Percentiles rank a stretch among this genome's conserved stretches.
Conservation (phyloP, 2,329 filamentous ascomycete species). For the Cladosporium sp. region DNA sequence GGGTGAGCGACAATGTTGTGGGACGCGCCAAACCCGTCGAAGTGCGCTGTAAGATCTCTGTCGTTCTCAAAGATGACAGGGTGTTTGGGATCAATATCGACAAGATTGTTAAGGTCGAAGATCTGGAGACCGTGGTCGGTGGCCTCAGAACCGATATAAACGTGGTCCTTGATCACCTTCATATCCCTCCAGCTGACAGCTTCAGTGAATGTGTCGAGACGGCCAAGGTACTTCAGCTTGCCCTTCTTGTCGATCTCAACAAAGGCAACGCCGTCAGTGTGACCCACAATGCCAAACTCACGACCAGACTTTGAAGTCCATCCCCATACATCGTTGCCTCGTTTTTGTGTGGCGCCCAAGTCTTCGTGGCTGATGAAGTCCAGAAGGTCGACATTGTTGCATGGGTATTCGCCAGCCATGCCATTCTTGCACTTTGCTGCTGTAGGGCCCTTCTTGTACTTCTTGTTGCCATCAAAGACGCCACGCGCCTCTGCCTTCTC, state of each 20-base stretch:
- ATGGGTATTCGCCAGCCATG: constrained; percentile 32
- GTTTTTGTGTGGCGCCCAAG: constrained; percentile 31
- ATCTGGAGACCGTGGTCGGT: constrained; percentile 47
- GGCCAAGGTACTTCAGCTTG: constrained; percentile 46
- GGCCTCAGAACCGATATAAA: constrained; percentile 40
- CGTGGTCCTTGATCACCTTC: constrained; percentile 37
- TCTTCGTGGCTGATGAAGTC: constrained; percentile 39
- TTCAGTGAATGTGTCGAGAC: constrained; percentile 41
- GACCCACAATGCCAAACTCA: constrained; percentile 46
- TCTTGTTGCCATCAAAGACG: constrained; percentile 13
- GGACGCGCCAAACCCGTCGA: constrained; percentile 40
- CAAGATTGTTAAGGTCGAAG: constrained; percentile 46
- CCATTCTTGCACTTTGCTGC: constrained; percentile 33
- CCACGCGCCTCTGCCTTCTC: constrained; percentile 6
- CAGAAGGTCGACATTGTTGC: constrained; percentile 35
- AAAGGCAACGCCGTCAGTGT: constrained; percentile 49
- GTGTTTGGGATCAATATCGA: constrained; percentile 30
- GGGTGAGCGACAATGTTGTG: constrained; percentile 52
- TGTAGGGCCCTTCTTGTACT: constrained; percentile 13
- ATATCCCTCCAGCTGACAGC: constrained; percentile 36
- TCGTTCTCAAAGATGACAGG: constrained; percentile 38
- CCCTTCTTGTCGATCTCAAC: constrained; percentile 45
- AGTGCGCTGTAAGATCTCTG: constrained; percentile 38
- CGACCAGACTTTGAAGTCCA: constrained; percentile 48
- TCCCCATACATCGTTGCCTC: constrained; percentile 43